These are phyloP conservation scores for Globisporangium alternatum DNA, from an alignment of 352 stramenopile species.

Conservation along the genomic window DNA sequence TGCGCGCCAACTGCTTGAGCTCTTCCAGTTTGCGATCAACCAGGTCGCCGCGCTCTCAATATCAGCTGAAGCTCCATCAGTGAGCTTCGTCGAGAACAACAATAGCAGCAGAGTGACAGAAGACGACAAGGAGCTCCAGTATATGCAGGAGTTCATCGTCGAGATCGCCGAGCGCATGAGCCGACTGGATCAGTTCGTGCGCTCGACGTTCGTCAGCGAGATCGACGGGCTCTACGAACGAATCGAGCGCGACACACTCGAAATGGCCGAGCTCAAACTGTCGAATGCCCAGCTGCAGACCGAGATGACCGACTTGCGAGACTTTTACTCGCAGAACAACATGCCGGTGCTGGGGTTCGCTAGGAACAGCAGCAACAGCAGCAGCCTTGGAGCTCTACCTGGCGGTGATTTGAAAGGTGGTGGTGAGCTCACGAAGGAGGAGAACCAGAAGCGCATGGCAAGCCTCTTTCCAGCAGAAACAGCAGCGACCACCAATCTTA, in stretches of 20 bases:
- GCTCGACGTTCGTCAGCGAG: constrained; percentile 30
- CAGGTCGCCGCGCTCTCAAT: constrained; percentile 28
- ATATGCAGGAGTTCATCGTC: constrained; percentile 39
- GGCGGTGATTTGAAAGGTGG: background rate
- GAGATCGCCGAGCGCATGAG: constrained; percentile 39
- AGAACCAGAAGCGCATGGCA: constrained; percentile 4
- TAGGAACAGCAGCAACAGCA: background rate
- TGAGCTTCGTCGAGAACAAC: background rate
- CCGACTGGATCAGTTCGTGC: constrained; percentile 37
- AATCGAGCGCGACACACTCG: constrained; percentile 16
- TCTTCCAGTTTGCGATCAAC: constrained; percentile 49
- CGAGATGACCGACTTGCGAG: constrained; percentile 38
- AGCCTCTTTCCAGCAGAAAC: constrained; percentile 11
- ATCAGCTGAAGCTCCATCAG: background rate
- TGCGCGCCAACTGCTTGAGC: constrained; percentile 36
- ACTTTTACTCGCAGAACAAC: constrained; percentile 39
- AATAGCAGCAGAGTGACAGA: background rate
- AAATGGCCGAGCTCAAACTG: constrained; percentile 10
- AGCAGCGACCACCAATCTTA: too few species aligned
- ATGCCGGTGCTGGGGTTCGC: constrained; percentile 12
- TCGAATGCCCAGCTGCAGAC: constrained; percentile 32
- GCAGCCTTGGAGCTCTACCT: background rate
- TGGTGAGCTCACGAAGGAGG: background rate
- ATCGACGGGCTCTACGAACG: constrained; percentile 18
- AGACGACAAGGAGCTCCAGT: constrained; percentile 34